Evolutionary conservation across 441 rosid species (phyloP), one percentile per base, ranked within the genome.

Genomic region (Erodium moschatum): DNA sequence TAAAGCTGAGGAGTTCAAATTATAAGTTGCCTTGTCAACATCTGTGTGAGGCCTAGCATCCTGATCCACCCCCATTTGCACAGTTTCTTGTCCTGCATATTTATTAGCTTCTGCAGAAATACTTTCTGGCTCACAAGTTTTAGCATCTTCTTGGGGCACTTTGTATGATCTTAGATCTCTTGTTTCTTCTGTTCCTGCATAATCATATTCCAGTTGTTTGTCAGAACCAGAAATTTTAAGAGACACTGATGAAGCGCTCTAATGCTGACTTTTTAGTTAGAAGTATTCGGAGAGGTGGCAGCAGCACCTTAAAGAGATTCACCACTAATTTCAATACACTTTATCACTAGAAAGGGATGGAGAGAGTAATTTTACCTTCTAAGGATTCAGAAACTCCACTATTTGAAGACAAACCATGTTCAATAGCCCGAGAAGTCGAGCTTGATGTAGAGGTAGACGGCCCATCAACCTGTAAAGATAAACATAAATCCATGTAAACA

Each of bases 141-240:
- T n/a, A 50, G 65, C 72, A 52, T 82, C 81, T 68, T 72, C 79
- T 66, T 75, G 70, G 11, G 44, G 67, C 63, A 67, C 76, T 63
- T 75, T 79, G 67, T 60, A 68, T 8, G 63, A 68, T 56, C 18
- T 54, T 6, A 16, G 76, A 33, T 64, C 72, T 19, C 66, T 65
- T 35, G 66, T 69, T 24, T 24, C 27, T 70, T 71, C 79, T 20
- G 50, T 33, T 65, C 46, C 73, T 24, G 64, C 66, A 76, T 65
- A 48, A 65, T 72, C 81, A 70, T 15, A 40, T 61, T 73, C 74
- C 68, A 33, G 61, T 54, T 72, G 73, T 74, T 50, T 50, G 19
- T 82, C 81, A 75, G 73, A 67, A 70, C 70, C 79, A 81, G 78
- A 73, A 72, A 74, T 65, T 75, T 80, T 82, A 31, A 86, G 73